Evolutionary conservation across 306 rosid genomes (phyloP).

Genomic region (Rosa multiflora): DNA sequence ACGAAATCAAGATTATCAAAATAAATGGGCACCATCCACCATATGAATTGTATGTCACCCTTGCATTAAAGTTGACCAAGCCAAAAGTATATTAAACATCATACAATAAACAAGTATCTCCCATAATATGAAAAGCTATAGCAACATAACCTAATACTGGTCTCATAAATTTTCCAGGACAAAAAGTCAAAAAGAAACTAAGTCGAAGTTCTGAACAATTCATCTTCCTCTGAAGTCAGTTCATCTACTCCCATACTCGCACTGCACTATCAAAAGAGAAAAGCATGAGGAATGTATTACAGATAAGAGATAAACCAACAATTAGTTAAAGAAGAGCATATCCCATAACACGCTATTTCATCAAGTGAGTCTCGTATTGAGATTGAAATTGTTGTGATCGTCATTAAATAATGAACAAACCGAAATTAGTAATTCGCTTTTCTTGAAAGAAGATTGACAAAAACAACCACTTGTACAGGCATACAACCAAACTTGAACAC

Average conservation of each 20-base stretch:
- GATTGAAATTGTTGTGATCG: not conserved
- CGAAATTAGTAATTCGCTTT: not conserved
- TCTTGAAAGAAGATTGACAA: not conserved
- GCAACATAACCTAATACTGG: constrained; percentile 15
- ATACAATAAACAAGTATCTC: not conserved
- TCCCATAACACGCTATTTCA: not conserved
- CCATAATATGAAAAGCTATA: not conserved
- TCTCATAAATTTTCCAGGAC: not conserved
- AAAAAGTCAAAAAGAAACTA: not conserved
- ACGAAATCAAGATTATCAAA: not conserved
- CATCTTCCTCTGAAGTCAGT: constrained; percentile 3
- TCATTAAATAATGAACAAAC: not conserved
- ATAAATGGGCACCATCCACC: not conserved
- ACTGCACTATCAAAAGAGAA: not conserved
- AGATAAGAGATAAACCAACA: not conserved
- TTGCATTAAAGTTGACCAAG: not conserved
- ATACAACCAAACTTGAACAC: not conserved
- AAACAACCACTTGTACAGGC: not conserved
- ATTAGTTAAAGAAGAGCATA: not conserved
- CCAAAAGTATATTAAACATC: not conserved
- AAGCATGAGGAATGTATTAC: not conserved
- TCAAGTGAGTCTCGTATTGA: not conserved
- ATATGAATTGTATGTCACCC: not conserved
- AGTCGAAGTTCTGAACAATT: not conserved
- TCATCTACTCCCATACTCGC: not conserved